These are phyloP conservation scores for Calonectria naviculata DNA, from an alignment of 2,329 filamentous ascomycete species.

Conservation along the genomic window DNA sequence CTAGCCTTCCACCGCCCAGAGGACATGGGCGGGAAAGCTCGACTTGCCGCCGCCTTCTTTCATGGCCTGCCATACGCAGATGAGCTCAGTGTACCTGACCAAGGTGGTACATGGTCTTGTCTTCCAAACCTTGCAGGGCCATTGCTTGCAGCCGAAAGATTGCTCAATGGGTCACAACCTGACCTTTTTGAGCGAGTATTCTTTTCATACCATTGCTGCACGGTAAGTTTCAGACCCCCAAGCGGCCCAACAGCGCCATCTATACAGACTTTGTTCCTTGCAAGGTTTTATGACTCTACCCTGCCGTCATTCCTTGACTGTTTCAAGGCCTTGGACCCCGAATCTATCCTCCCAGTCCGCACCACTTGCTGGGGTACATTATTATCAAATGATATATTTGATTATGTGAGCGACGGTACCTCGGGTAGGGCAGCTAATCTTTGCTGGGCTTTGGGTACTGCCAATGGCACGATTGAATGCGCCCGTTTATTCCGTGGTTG, in stretches of 20 bases:
- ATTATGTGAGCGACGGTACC: neutral
- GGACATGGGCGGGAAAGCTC: neutral
- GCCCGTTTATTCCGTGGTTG: neutral
- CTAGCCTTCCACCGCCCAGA: neutral
- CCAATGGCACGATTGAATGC: neutral
- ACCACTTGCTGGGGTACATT: neutral
- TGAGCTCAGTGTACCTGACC: neutral
- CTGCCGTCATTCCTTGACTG: neutral
- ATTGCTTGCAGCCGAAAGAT: neutral
- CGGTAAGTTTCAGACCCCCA: neutral
- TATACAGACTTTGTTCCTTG: neutral
- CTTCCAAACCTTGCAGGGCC: neutral
- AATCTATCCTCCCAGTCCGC: neutral
- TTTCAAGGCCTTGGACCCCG: neutral
- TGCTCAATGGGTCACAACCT: neutral
- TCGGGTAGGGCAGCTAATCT: neutral
- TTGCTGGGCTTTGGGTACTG: neutral
- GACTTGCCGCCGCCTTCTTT: neutral
- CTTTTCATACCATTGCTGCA: neutral
- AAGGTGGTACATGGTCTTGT: neutral
- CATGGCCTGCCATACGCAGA: neutral
- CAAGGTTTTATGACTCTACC: neutral
- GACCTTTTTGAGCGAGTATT: neutral
- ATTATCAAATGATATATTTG: neutral
- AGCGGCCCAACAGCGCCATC: neutral